Evolutionary conservation across 2,329 filamentous ascomycete genomes (phyloP).

Genomic region (Fusarium tanahbumbuense): DNA sequence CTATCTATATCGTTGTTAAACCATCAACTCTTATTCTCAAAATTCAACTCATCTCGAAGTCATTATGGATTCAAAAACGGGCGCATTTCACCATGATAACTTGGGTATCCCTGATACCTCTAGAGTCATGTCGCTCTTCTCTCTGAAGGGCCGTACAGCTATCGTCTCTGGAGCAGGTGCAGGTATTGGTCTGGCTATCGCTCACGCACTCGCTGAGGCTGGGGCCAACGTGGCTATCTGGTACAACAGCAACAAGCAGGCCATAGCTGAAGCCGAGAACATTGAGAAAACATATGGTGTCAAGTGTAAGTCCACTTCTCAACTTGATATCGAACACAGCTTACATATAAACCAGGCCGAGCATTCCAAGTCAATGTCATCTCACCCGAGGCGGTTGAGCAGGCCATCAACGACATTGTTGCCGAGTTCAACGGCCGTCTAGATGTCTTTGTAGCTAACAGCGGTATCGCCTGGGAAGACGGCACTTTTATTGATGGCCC

Average conservation of each 20-base stretch:
- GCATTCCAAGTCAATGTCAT: constrained; percentile 73
- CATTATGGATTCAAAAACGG: constrained; percentile 58
- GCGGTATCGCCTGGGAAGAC: constrained; percentile 78
- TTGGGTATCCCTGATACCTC: constrained; percentile 60
- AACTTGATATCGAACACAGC: not conserved
- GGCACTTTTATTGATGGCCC: constrained; percentile 74
- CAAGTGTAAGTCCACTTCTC: constrained; percentile 64
- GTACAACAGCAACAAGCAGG: constrained; percentile 77
- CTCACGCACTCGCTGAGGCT: constrained; percentile 73
- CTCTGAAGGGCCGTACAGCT: constrained; percentile 75
- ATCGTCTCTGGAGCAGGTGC: constrained; percentile 75
- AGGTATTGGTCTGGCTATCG: constrained; percentile 75
- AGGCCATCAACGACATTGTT: constrained; percentile 64
- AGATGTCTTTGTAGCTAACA: constrained; percentile 84
- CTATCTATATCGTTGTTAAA: not conserved
- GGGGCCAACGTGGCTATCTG: constrained; percentile 79
- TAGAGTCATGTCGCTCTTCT: constrained; percentile 73
- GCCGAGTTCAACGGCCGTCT: constrained; percentile 78
- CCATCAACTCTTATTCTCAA: not conserved
- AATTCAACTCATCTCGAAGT: constrained; percentile 3
- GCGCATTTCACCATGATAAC: constrained; percentile 68
- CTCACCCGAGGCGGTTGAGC: constrained; percentile 62
- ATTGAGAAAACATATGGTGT: constrained; percentile 75
- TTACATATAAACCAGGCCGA: constrained; percentile 58
- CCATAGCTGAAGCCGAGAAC: constrained; percentile 69